A percentile compares a stretch with the other conserved stretches of the same genome.
phyloP scores from a whole-genome alignment of 306 rosid genomes.

The Ammopiptanthus mongolicus region DNA sequence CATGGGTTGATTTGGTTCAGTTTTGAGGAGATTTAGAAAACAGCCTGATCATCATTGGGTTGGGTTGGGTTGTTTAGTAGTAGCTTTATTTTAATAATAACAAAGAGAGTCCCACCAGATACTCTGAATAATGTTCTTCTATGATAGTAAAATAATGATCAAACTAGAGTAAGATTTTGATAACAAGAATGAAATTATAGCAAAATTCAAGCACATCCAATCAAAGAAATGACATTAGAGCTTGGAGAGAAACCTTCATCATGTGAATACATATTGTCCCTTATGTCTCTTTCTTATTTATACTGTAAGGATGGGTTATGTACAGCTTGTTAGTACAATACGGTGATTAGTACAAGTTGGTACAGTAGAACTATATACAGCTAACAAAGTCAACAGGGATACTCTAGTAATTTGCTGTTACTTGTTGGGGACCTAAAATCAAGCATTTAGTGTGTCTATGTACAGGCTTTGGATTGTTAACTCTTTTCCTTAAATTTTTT shows the following conservation, averaged over 20 bases:
- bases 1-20: neutral
- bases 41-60: neutral
- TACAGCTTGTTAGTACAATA: conserved; percentile 11
- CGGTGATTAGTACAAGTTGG: neutral
- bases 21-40: neutral
- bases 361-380: neutral
- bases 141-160: conserved; percentile 1
- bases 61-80: neutral
- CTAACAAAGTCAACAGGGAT: neutral
- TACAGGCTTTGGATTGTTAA: conserved; percentile 1
- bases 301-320: conserved; percentile 4
- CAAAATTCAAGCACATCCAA: conserved; percentile 11
- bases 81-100: neutral
- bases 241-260: neutral
- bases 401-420: neutral
- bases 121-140: neutral
- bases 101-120: neutral
- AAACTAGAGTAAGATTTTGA: neutral
- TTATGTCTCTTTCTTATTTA: conserved; percentile 4
- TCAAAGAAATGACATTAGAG: neutral
- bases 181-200: neutral
- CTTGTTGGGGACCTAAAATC: neutral
- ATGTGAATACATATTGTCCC: conserved; percentile 9
- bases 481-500: neutral
- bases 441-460: neutral